Base-by-base conservation (phyloP, 1,284 basidiomycete genomes). In the Omphalotus olearius region DNA sequence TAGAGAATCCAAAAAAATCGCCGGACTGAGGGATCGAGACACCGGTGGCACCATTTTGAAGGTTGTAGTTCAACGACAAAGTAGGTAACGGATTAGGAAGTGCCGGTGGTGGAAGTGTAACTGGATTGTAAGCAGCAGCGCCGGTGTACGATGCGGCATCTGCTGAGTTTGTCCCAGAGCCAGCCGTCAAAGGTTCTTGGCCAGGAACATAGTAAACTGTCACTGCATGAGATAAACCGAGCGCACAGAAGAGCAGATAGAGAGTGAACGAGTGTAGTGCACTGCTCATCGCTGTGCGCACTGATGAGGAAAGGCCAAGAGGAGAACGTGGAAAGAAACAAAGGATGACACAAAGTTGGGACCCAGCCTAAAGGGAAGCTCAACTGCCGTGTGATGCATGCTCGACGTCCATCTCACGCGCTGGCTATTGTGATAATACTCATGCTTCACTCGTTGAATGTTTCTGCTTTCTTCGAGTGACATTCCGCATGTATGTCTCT, bases 1-100 rank as follows among this genome's bases (percentile, higher is more conserved):
- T 70, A 5, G 74, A 77, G 59, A 81, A 79, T 1, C 80, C 80
- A 23, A 75, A 62, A 54, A 80, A 80, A 55, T 73, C 72, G 16
- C 76, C 76, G 25, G 66, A 65, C 54, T 74, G 72, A 16, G 66
- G 62, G 23, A 75, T 74, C 3, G 66, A 68, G 20, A 71, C 53
- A 7, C 64, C 61, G 37, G 39, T 7, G 18, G 44, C 35, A 11
- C 46, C 50, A 6, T 33, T 13, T 17, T 43, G 50, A 14, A 57
- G 30, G 18, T 54, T 42, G 18, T 54, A 45, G 25, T 30, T 30
- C 16, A 54, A 45, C 7, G 42, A 41, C 7, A 50, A 43, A 17
- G 49, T 11, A 18, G 50, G 52, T 40, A 46, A 18, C 14, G 52
- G 46, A 40, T 50, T 30, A 2, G 56, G 56, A 25, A 54, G 17